A percentile compares a stretch with the other conserved stretches of the same genome.
These are phyloP conservation scores for Tetrastigma voinierianum DNA, from an alignment of 164 flowering plant species.

Conservation along the genomic window DNA sequence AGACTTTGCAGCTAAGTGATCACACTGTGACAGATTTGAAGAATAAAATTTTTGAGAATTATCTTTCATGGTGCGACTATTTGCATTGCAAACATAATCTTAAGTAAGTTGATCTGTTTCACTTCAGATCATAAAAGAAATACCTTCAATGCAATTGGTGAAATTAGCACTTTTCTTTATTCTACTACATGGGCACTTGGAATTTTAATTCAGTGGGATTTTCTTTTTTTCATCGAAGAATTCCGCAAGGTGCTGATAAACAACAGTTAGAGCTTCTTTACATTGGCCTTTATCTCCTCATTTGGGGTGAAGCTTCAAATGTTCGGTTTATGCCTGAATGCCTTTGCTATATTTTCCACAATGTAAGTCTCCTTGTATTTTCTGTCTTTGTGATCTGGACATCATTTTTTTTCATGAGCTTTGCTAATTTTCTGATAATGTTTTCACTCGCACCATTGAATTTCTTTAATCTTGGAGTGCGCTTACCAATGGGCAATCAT, in stretches of 20 bases:
- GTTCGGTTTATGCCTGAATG: constrained; percentile 99
- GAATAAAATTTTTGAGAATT: constrained; percentile 79
- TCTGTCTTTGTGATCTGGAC: background rate
- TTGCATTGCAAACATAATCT: constrained; percentile 54
- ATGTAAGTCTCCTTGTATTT: constrained; percentile 46
- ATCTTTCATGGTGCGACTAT: constrained; percentile 85
- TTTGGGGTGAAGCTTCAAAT: constrained; percentile 99
- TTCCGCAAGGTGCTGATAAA: constrained; percentile 39
- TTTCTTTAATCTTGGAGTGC: too few species aligned
- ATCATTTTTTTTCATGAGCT: background rate
- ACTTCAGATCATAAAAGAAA: background rate
- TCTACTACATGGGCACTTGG: background rate
- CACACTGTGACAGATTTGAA: constrained; percentile 48
- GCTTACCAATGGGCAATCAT: too few species aligned
- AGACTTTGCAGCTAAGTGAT: constrained; percentile 48
- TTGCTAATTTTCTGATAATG: too few species aligned
- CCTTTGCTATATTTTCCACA: constrained; percentile 91
- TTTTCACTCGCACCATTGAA: too few species aligned
- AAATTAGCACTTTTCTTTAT: background rate
- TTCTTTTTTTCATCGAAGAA: constrained; percentile 35
- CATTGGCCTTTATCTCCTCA: constrained; percentile 93
- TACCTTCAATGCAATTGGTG: background rate
- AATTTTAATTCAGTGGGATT: background rate
- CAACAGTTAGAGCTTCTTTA: constrained; percentile 81
- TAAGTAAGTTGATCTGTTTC: constrained; percentile 41